Base-by-base conservation (phyloP, 2,329 filamentous ascomycete genomes). In the Penicillium sp. region DNA sequence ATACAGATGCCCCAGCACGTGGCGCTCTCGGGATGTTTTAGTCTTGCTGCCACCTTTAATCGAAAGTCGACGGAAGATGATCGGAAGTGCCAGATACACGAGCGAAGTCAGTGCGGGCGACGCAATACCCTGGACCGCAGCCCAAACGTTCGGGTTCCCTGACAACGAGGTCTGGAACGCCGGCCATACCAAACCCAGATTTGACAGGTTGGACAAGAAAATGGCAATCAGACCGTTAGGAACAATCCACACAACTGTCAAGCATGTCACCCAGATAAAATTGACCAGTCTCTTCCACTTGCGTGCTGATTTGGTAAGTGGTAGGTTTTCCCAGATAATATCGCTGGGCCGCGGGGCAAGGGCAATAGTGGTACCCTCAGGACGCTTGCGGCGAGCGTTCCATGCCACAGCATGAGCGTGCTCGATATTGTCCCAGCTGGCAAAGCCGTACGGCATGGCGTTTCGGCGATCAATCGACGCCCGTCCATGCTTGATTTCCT, bases 141-240 rank as follows among this genome's bases (percentile, higher is more conserved):
- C 84, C 90, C 91, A 97, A 53, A 84, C 80, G 0, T 70, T 77
- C 0, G 77, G 79, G 62, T 91, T 79, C 1, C 63, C 66, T 7
- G 75, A 61, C n/a, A 95, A 73, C 24, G 83, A 80, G 0, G 57
- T 72, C 41, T 83, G 73, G 66, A 98, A 98, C 0, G 70, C 81
- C 0, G 75, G 75, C 91, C 91, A 97, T 0, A 97, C 78, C 15
- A 77, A 73, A 12, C 84, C 90, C 32, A 97, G 70, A 59, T 96
- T 94, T 49, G 73, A 73, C 64, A 98, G 72, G 67, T 95, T 91
- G 64, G 94, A 83, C 24, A 98, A 72, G 69, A 98, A 98, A 49
- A 97, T 84, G 55, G 91, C 88, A 57, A 97, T 97, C 69, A 95
- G 77, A 45, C 90, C 86, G 76, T 98, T 98, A 55, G 93, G 90